A percentile compares a stretch with the other conserved stretches of the same genome.
Conservation (phyloP, 2,329 filamentous ascomycete species). For the Xylariomycetidae sp. region DNA sequence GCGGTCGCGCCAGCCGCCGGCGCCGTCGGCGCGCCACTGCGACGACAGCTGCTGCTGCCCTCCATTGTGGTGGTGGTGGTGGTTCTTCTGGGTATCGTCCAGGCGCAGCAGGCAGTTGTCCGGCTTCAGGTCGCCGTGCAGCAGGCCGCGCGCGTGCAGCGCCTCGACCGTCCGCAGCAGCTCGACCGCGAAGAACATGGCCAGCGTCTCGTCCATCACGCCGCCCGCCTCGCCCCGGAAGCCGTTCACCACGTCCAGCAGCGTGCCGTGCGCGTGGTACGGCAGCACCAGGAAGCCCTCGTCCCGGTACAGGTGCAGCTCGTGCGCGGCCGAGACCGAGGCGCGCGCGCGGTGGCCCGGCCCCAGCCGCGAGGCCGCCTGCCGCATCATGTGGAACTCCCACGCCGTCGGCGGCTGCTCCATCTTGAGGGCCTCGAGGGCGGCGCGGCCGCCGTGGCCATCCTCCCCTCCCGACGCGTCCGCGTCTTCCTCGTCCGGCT, state of each 20-base stretch:
- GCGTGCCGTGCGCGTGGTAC: slow-evolving; percentile 80
- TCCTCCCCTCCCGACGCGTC: slow-evolving; percentile 35
- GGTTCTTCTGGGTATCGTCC: slow-evolving; percentile 38
- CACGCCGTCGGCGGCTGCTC: slow-evolving; percentile 82
- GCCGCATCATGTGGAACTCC: slow-evolving; percentile 95
- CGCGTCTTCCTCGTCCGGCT: slow-evolving; percentile 40
- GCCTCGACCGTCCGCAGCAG: slow-evolving; percentile 85
- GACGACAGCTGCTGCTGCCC: slow-evolving; percentile 39
- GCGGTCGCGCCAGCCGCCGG: slow-evolving; percentile 70
- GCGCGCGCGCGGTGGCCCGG: slow-evolving; percentile 64
- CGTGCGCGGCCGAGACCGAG: slow-evolving; percentile 76
- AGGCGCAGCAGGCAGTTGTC: slow-evolving; percentile 93
- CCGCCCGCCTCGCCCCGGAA: slow-evolving; percentile 65
- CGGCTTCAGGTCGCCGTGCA: slow-evolving; percentile 92
- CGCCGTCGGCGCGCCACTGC: slow-evolving; percentile 68
- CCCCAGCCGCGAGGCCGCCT: slow-evolving; percentile 70
- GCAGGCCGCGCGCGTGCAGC: slow-evolving; percentile 69
- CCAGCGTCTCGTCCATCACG: slow-evolving; percentile 82
- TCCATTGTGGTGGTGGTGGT: background rate
- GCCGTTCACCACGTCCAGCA: slow-evolving; percentile 90
- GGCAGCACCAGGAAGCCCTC: slow-evolving; percentile 88
- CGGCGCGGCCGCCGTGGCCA: slow-evolving; percentile 34
- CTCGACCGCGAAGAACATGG: slow-evolving; percentile 94
- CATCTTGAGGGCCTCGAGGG: slow-evolving; percentile 87
- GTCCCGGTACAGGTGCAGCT: slow-evolving; percentile 85